Base-by-base conservation (phyloP, 163 green algal species). In the Scenedesmus sp. region DNA sequence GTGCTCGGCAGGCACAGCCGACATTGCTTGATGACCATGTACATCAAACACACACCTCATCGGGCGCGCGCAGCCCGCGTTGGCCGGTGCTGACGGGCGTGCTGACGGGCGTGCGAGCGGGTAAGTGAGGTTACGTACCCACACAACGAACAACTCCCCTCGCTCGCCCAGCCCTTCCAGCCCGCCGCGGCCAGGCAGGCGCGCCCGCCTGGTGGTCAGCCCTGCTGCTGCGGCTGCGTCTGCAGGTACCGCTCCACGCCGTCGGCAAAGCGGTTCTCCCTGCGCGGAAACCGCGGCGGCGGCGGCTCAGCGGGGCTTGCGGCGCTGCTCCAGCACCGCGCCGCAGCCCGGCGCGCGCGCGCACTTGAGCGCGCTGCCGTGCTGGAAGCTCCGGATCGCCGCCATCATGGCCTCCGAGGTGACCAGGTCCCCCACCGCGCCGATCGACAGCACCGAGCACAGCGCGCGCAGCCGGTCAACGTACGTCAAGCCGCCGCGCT, bases 401-500 rank as follows among this genome's bases (percentile, higher is more conserved):
- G 77, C 70, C 34, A 62, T 50, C 64, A 83, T 33, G 51, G 78
- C 77, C 26, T 78, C 82, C 24, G 75, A 63, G 64, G 80, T 85
- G 7, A 69, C 65, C 62, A 81, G 36, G n/a, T 51, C 63, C 13
- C 51, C 63, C 18, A 74, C 70, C 10, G 82, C 74, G 31, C 82
- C 85, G 31, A 89, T 87, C 17, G 44, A 36, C 31, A 89, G 65
- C 36, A 86, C 72, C 3, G 62, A 62, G 45, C 85, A 89, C 63
- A 89, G 62, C 20, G 82, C 82, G 0, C 85, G 63, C 15, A 87
- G 74, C n/a, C 82, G 79, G 42, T 87, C 85, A 7, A 89, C 74
- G 36, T 85, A 89, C 4, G 81, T 83, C 39, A 87, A 18, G 18
- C 50, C 34, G 65, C 31, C 31, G 65, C 36, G 10, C 31, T 7